Percentiles rank a stretch among this genome's conserved stretches.
Conservation (phyloP, 2,329 filamentous ascomycete genomes). For the Pseudogymnoascus sp. region DNA sequence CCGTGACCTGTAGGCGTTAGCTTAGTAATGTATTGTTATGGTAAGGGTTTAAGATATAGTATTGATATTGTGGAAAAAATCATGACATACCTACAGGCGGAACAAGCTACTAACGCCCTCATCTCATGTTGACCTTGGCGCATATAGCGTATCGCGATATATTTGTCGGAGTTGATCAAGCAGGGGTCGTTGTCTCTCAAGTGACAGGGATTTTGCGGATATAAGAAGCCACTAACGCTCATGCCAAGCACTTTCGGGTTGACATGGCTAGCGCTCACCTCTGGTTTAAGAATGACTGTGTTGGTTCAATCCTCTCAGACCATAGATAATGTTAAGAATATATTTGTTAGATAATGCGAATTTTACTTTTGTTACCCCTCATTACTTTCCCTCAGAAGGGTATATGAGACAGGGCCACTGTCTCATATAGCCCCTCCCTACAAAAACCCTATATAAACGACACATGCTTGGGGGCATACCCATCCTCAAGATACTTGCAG, state of each 20-base stretch:
- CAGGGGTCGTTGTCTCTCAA: not conserved
- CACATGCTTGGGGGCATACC: slow-evolving; percentile 40
- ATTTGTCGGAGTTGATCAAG: not conserved
- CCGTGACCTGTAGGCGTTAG: not conserved
- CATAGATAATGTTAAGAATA: not conserved
- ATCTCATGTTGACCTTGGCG: not conserved
- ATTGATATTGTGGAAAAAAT: not conserved
- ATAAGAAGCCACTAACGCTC: not conserved
- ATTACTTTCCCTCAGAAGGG: not conserved
- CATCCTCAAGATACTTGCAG: slow-evolving; percentile 45
- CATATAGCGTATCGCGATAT: not conserved
- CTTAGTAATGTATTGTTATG: not conserved
- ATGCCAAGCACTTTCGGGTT: not conserved
- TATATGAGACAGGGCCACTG: too few relatives aligned
- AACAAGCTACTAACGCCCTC: slow-evolving; percentile 1
- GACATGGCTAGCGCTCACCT: not conserved
- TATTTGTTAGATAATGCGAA: not conserved
- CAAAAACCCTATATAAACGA: not conserved
- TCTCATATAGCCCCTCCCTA: not conserved
- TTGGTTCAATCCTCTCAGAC: not conserved
- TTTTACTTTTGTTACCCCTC: not conserved
- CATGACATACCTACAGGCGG: not conserved
- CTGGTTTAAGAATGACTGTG: not conserved
- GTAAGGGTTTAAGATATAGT: not conserved
- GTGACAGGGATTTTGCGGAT: not conserved